Base-by-base conservation (phyloP, 345 rosid genomes). In the Camelina neglecta region DNA sequence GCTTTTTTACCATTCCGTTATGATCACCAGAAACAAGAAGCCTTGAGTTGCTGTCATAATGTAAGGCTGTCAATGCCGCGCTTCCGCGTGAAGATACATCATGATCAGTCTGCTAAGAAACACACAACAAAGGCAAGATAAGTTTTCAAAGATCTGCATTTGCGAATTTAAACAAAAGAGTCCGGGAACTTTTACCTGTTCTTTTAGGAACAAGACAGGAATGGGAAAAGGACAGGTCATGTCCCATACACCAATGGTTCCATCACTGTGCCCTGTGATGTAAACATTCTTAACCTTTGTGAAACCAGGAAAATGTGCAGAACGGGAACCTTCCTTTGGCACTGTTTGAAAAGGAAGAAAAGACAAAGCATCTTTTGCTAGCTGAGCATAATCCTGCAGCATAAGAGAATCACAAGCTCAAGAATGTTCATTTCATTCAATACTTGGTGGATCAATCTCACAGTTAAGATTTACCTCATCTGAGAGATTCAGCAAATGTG, bases 221-320 rank as follows among this genome's bases (percentile, higher is more conserved):
- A 88, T 63, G 36, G 76, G 80, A 73, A 90, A 69, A 45, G 93
- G 88, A 73, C 92, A 90, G 15, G 95, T 79, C 69, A 85, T 79
- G 80, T 94, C 96, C 98, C 97, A 94, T 61, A 94, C 86, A 66
- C 91, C 75, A 71, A 89, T 82, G 47, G 87, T 83, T 76, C 98
- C 98, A 81, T 92, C 90, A 65, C 85, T 82, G 64, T 92, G 98
- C 39, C 98, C 98, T 36, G 93, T 85, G 75, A 94, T 83, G 80
- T 83, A 88, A 78, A 94, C 76, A 79, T 94, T 86, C 73, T 84
- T 88, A 69, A 92, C 81, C 84, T 90, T 90, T 63, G 87, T 38
- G 78, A 91, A 88, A 56, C 97, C 97, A 62, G 76, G 82, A 75
- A 91, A 87, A 39, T 76, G 85, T 47, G 69, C 79, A 15, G 82